Percentiles rank a stretch among this genome's conserved stretches.
Evolutionary conservation across 176 grass and related monocot genomes (phyloP).

Genomic region (Triticum turgidum): DNA sequence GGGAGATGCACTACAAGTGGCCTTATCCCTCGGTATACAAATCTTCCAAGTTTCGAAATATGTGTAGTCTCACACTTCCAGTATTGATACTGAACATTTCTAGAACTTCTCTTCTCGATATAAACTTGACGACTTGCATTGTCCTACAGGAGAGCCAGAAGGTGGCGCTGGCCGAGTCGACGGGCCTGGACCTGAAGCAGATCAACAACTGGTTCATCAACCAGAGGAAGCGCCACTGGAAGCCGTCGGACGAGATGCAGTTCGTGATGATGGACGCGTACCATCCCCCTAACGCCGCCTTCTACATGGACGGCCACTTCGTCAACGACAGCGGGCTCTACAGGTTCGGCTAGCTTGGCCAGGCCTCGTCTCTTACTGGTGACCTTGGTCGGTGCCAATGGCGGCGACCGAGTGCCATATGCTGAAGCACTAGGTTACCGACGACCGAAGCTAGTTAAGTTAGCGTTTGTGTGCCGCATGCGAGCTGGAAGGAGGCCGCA

Average conservation of each 20-base stretch:
- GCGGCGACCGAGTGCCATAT: neutral
- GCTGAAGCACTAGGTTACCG: neutral
- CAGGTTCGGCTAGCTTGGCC: slow-evolving; percentile 37
- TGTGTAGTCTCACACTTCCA: too few species aligned
- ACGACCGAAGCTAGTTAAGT: slow-evolving; percentile 8
- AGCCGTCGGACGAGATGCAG: slow-evolving; percentile 90
- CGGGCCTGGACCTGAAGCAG: slow-evolving; percentile 88
- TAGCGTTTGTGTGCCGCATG: slow-evolving; percentile 4
- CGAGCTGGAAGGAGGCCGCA: neutral
- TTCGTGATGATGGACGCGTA: slow-evolving; percentile 90
- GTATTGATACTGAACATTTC: neutral
- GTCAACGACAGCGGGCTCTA: slow-evolving; percentile 57
- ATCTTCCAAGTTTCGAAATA: neutral
- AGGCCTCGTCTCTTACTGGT: neutral
- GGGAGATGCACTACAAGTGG: slow-evolving; percentile 99
- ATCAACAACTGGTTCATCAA: slow-evolving; percentile 99
- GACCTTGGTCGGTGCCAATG: slow-evolving; percentile 15
- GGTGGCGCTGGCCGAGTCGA: slow-evolving; percentile 71
- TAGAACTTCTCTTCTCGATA: neutral
- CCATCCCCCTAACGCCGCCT: slow-evolving; percentile 44
- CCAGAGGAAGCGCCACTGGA: slow-evolving; percentile 98
- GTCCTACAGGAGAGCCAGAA: slow-evolving; percentile 79
- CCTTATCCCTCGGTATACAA: slow-evolving; percentile 88
- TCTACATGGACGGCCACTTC: slow-evolving; percentile 92
- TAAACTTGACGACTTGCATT: neutral